These are phyloP conservation scores for Phialophora macrospora DNA, from an alignment of 2,329 filamentous ascomycete genomes.

Conservation along the genomic window DNA sequence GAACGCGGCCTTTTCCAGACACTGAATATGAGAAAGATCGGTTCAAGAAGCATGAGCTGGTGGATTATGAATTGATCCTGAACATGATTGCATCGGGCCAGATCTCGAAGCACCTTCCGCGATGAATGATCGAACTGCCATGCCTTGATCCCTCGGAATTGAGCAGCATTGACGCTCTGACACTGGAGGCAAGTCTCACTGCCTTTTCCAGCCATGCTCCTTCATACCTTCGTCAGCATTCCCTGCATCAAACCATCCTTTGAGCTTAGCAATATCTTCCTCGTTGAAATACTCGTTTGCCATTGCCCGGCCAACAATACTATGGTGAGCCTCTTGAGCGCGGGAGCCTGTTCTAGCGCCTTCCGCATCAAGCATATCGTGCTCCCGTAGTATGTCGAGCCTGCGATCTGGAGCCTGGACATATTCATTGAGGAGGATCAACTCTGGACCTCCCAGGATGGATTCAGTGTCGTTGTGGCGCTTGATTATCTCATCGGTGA, in stretches of 20 bases:
- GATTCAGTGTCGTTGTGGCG: conserved; percentile 13
- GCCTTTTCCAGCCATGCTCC: conserved; percentile 13
- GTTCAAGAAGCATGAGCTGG: conserved; percentile 10
- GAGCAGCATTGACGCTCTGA: conserved; percentile 10
- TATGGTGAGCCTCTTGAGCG: conserved; percentile 14
- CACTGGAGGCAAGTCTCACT: conserved; percentile 13
- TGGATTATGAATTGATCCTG: conserved; percentile 11
- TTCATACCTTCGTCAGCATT: conserved; percentile 9
- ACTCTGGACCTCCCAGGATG: conserved; percentile 11
- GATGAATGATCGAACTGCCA: no score
- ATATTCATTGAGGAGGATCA: conserved; percentile 15
- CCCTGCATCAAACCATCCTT: conserved; percentile 13
- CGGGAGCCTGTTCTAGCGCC: conserved; percentile 8
- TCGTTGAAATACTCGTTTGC: conserved; percentile 15
- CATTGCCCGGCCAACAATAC: conserved; percentile 13
- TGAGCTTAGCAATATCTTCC: conserved; percentile 15
- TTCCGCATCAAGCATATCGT: conserved; percentile 13
- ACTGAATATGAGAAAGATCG: conserved; percentile 10
- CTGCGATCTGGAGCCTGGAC: conserved; percentile 14
- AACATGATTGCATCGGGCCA: conserved; percentile 12
- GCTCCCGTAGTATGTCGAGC: conserved; percentile 7
- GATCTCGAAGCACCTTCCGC: conserved; percentile 11
- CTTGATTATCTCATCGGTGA: conserved; percentile 14
- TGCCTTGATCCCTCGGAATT: conserved; percentile 10
- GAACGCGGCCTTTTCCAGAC: conserved; percentile 12